A percentile compares a stretch with the other conserved stretches of the same genome.
Evolutionary conservation across 306 rosid genomes (phyloP).

Genomic region (Rosa rugosa): DNA sequence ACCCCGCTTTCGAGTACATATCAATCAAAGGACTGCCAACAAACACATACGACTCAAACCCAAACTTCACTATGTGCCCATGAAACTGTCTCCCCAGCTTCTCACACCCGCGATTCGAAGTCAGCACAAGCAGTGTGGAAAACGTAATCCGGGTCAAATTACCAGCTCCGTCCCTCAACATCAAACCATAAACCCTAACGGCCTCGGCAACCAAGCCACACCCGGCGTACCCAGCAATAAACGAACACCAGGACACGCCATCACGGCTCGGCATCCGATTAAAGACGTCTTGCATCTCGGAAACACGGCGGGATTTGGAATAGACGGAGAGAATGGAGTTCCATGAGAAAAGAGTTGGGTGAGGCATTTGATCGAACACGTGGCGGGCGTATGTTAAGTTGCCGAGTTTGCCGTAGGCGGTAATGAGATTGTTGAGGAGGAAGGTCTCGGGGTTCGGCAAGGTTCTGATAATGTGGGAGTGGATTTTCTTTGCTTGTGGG

Average conservation of each 20-base stretch:
- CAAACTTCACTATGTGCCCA: slow-evolving; percentile 71
- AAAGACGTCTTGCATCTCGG: slow-evolving; percentile 56
- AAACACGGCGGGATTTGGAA: slow-evolving; percentile 48
- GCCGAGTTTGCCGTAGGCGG: slow-evolving; percentile 50
- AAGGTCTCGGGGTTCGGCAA: slow-evolving; percentile 56
- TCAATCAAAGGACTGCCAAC: slow-evolving; percentile 86
- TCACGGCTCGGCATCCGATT: slow-evolving; percentile 56
- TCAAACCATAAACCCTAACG: slow-evolving; percentile 56
- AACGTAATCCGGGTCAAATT: slow-evolving; percentile 61
- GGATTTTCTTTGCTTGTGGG: slow-evolving; percentile 58
- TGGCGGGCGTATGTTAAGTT: slow-evolving; percentile 51
- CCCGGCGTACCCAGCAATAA: slow-evolving; percentile 62
- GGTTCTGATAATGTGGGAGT: slow-evolving; percentile 56
- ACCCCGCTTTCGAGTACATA: slow-evolving; percentile 71
- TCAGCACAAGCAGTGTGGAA: slow-evolving; percentile 72
- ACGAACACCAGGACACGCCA: slow-evolving; percentile 67
- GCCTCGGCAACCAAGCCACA: slow-evolving; percentile 39
- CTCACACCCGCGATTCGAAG: slow-evolving; percentile 49
- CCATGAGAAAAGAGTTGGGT: slow-evolving; percentile 67
- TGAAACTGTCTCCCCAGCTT: slow-evolving; percentile 74
- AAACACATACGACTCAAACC: slow-evolving; percentile 61
- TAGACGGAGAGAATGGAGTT: slow-evolving; percentile 64
- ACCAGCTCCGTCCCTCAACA: slow-evolving; percentile 47
- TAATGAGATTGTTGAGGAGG: slow-evolving; percentile 57
- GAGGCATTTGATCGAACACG: slow-evolving; percentile 63